Conservation (phyloP, 257 asterid species). For the Solanum pimpinellifolium region DNA sequence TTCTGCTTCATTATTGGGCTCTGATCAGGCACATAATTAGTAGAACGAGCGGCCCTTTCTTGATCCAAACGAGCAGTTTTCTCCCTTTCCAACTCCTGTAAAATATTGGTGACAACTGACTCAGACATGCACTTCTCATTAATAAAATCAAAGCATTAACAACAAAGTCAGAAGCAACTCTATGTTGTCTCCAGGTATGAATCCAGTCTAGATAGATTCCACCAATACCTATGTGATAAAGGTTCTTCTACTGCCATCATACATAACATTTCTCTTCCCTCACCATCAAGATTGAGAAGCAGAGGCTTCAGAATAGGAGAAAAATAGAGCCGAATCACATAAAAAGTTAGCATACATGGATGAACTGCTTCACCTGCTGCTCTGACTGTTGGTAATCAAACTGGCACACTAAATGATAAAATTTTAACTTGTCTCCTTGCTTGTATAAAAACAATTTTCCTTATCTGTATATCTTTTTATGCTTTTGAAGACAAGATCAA, state of each 20-base stretch:
- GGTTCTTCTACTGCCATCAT: neutral
- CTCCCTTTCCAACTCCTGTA: constrained; percentile 82
- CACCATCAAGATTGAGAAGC: neutral
- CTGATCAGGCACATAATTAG: constrained; percentile 48
- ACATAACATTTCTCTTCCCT: neutral
- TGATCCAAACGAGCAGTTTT: constrained; percentile 80
- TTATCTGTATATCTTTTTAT: neutral
- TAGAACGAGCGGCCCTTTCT: constrained; percentile 60
- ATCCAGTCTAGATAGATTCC: neutral
- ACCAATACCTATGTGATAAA: neutral
- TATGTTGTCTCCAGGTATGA: neutral
- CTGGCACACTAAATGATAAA: neutral
- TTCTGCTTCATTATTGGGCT: constrained; percentile 48
- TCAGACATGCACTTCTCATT: neutral
- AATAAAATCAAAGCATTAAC: neutral
- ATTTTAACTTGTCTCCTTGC: neutral
- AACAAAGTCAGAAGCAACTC: neutral
- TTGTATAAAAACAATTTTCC: neutral
- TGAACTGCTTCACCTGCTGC: neutral
- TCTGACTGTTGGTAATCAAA: neutral
- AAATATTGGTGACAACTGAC: neutral
- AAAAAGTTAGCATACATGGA: neutral
- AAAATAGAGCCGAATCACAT: neutral
- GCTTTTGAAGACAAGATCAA: neutral
- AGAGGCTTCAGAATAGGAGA: neutral